Conservation (phyloP, 805 yeast genomes). For the Metschnikowia dekortorum region DNA sequence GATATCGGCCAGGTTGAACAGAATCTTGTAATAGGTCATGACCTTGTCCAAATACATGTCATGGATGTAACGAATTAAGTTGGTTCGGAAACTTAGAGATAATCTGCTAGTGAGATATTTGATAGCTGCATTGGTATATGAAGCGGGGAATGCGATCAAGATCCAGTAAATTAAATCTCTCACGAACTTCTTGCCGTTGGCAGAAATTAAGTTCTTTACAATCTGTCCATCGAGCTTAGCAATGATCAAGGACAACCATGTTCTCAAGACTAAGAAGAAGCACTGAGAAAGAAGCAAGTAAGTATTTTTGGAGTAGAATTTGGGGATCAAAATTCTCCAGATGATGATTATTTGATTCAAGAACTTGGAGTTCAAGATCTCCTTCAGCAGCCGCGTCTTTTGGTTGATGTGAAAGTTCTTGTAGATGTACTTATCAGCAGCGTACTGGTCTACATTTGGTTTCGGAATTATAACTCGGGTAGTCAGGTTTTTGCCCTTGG, state of each 20-base stretch:
- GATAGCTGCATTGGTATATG: slow-evolving; percentile 87
- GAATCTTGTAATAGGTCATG: slow-evolving; percentile 78
- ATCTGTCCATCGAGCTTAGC: slow-evolving; percentile 91
- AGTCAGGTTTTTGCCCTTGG: slow-evolving; percentile 35
- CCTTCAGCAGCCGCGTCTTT: slow-evolving; percentile 25
- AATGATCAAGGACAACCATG: slow-evolving; percentile 80
- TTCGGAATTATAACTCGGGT: slow-evolving; percentile 44
- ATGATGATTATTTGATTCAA: slow-evolving; percentile 69
- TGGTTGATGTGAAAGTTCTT: slow-evolving; percentile 41
- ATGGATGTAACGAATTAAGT: slow-evolving; percentile 79
- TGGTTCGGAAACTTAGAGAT: slow-evolving; percentile 80
- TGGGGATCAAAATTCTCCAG: slow-evolving; percentile 81
- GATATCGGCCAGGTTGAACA: slow-evolving; percentile 50
- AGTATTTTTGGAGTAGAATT: slow-evolving; percentile 61
- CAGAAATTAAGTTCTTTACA: slow-evolving; percentile 81
- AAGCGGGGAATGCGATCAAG: slow-evolving; percentile 85
- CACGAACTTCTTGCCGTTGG: slow-evolving; percentile 67
- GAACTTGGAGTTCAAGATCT: slow-evolving; percentile 54
- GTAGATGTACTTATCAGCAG: slow-evolving; percentile 52
- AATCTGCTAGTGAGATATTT: slow-evolving; percentile 72
- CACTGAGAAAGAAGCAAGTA: slow-evolving; percentile 66
- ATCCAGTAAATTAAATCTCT: slow-evolving; percentile 85
- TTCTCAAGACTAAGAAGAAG: slow-evolving; percentile 69
- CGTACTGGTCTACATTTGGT: slow-evolving; percentile 47
- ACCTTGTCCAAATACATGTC: slow-evolving; percentile 80